Conservation (phyloP, 805 yeast species). For the Yarrowia hollandica region DNA sequence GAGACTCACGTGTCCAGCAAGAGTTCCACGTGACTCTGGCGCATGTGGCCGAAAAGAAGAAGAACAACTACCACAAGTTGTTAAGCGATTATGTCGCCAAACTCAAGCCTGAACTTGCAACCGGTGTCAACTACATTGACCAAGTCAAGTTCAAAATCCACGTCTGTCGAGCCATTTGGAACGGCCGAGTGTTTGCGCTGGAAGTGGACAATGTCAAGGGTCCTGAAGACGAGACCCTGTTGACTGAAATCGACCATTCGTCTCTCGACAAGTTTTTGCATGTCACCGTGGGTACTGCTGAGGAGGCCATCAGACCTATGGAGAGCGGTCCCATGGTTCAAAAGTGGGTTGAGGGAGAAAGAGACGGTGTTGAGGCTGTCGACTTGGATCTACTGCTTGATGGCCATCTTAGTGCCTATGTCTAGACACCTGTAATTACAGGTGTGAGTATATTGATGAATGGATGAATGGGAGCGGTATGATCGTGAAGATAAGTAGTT, state of each 20-base stretch:
- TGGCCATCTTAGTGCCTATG: conserved; percentile 1
- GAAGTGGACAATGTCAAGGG: conserved; percentile 1
- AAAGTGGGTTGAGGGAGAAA: not conserved
- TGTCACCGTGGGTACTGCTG: conserved; percentile 11
- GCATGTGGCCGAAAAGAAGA: conserved; percentile 32
- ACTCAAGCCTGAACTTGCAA: not conserved
- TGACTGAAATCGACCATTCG: not conserved
- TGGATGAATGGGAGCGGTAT: too few relatives aligned
- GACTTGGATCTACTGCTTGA: conserved; percentile 11
- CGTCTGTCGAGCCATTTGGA: not conserved
- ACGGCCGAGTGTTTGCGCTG: conserved; percentile 2
- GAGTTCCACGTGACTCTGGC: conserved; percentile 43
- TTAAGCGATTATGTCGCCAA: not conserved
- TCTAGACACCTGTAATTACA: too few relatives aligned
- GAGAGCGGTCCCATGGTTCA: conserved; percentile 18
- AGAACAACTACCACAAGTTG: conserved; percentile 12
- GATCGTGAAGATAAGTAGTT: too few relatives aligned
- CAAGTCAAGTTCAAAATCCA: conserved; percentile 4
- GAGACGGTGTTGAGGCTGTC: not conserved
- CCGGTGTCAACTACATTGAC: conserved; percentile 3
- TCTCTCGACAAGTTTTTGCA: conserved; percentile 12
- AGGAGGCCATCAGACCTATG: conserved; percentile 1
- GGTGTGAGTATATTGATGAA: too few relatives aligned
- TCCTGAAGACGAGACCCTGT: not conserved
- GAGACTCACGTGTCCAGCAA: conserved; percentile 30